Evolutionary conservation across 208 protist genomes (phyloP), one percentile per base, ranked within the genome.

Genomic region (Acanthamoeba lenticulata): DNA sequence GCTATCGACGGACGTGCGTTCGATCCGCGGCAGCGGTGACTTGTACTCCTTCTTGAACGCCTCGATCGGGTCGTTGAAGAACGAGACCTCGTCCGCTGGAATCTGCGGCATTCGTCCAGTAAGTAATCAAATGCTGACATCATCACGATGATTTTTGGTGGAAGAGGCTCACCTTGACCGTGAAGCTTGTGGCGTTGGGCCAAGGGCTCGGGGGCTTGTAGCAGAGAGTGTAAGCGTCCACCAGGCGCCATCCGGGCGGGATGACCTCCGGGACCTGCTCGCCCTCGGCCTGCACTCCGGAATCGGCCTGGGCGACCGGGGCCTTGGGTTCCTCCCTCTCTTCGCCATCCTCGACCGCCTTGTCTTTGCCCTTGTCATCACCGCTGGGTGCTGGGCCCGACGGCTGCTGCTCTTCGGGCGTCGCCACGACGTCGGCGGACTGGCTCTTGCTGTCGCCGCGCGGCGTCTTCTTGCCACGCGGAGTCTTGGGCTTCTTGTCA

Each of bases 61-160:
- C n/a, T 77, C 90, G 21, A 94, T 67, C 1, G 86, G 86, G 55
- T 92, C 86, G 45, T 92, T 92, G 40, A 49, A 92, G 62, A 92
- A 92, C 29, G 86, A 92, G 9, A 92, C 36, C 24, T 47, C 57
- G 9, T 55, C 49, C n/a, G 55, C 40, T 13, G 86, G 86, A n/a
- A 92, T 74, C 86, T 92, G 29, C 7, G 5, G 36, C 60, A 69
- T 69, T n/a, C n/a, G 32, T 47, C 15, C 19, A 5, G 0, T 5
- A 32, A 5, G 11, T 45, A 45, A 69, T 83, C 52, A 60, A 60
- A 52, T 15, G 47, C 52, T 6, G 11, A 42, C 32, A 29, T 38
- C 9, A 74, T 27, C 27, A 69, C 72, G 4, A 34, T 42, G n/a
- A 29, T 5, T 9, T 4, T 44, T 40, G 27, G 15, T 5, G 36